Evolutionary conservation across 805 yeast genomes (phyloP), one percentile per base, ranked within the genome.

Genomic region (Ogataea polymorpha): DNA sequence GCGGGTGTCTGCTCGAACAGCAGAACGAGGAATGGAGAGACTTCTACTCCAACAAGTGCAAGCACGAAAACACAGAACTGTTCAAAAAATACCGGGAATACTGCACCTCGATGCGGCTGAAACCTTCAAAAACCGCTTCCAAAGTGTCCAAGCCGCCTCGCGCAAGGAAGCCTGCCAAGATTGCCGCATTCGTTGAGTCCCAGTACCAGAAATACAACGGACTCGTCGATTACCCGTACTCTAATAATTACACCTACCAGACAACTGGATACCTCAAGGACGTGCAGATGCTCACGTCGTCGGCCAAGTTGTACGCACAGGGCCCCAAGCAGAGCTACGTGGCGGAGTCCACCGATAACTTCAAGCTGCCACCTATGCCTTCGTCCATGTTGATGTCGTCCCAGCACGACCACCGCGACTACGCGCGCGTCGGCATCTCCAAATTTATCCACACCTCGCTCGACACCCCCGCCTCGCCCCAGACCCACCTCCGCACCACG

Each of bases 221-320:
- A 3, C 43, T 63, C 18, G 55, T 61, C 7, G 71, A 74, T 53
- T 75, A 73, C 52, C 81, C 81, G 4, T 75, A 70, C 56, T 75
- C 74, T 48, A 70, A 72, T 18, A 74, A 75, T 50, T 74, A 75
- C 53, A 69, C 76, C 13, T 74, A 74, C 51, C 69, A 74, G 54
- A 63, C 67, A 41, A 54, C 67, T 37, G 74, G 79, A 2, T 75
- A 74, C 49, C 56, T 74, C 53, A 65, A 63, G 29, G 80, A 75
- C 53, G 71, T 74, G 33, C 71, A 71, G 39, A 55, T 60, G 45
- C 72, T 72, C 46, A 76, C 77, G 5, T 73, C 71, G 43, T 68
- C 72, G 43, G 61, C 75, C 43, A 74, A 71, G 45, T 62, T 72
- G 45, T 76, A 77, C 20, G 70, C 66, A 41, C 61, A 68, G 5